Evolutionary conservation across 2,329 filamentous ascomycete species (phyloP), one percentile per base, ranked within the genome.

Genomic region (Aspergillus terreus): DNA sequence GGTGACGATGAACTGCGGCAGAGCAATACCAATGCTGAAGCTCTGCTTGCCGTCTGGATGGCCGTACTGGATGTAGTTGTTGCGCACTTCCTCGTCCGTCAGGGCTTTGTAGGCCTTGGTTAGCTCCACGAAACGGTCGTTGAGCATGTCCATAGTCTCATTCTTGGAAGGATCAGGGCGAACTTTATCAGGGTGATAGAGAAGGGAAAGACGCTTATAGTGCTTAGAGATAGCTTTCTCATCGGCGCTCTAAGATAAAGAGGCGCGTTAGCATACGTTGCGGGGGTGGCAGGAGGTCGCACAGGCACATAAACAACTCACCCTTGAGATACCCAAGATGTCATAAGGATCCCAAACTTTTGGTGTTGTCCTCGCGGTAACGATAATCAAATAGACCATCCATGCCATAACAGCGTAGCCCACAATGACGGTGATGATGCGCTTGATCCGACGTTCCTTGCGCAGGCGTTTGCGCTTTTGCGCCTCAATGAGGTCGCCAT

Each of bases 1-100:
- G 12, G 89, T 88, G 50, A 99, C 82, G 63, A 99, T 91, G 73
- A 94, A 90, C 70, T 94, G 87, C 43, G 94, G 94, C 43, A 99
- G 81, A 43, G 92, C 94, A 60, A 99, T 99, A 58, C 94, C 92
- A 66, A 99, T 97, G 75, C 91, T 96, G 74, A 92, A 94, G 70
- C 91, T 92, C 76, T 99, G 94, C 80, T 96, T 97, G 68, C 94
- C 94, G 69, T 99, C 94, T 6, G 94, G 94, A 71, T 99, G 91
- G 50, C 94, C 94, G 65, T 88, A 99, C 71, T 95, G 88, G 48
- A 96, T 85, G 73, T 89, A 99, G 77, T 99, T 99, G 75, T 95
- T 95, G 66, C 94, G 88, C 55, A 97, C 82, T 40, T 97, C 94
- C 74, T 99, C 95, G 67, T 99, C 94, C 4, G 95, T 99, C 45